These are phyloP conservation scores for Geosmithia flava DNA, from an alignment of 2,329 filamentous ascomycete species.

Conservation along the genomic window DNA sequence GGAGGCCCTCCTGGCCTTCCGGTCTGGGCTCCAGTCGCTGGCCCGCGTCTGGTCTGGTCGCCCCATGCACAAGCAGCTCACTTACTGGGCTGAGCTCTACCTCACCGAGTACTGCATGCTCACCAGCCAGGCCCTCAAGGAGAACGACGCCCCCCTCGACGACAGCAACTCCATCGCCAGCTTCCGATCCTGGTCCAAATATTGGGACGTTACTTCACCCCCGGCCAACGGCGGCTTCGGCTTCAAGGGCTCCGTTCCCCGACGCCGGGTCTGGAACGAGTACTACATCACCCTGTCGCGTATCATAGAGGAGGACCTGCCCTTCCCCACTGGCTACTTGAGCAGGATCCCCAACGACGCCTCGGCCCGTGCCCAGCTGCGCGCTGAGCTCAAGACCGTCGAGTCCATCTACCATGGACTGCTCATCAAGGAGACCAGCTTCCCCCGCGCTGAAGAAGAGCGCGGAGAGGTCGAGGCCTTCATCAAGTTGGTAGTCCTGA, in stretches of 20 bases:
- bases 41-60: constrained; percentile 36
- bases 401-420: constrained; percentile 71
- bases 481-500: constrained; percentile 65
- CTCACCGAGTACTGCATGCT: constrained; percentile 65
- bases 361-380: constrained; percentile 51
- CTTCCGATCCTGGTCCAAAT: constrained; percentile 57
- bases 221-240: constrained; percentile 40
- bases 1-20: constrained; percentile 56
- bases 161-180: constrained; percentile 41
- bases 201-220: constrained; percentile 43
- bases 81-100: constrained; percentile 68
- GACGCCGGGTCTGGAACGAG: constrained; percentile 66
- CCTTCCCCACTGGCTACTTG: constrained; percentile 40
- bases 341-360: constrained; percentile 28
- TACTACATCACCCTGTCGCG: constrained; percentile 73
- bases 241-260: constrained; percentile 45
- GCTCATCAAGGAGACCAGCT: constrained; percentile 65
- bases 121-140: constrained; percentile 45
- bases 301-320: constrained; percentile 56
- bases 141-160: constrained; percentile 33
- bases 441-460: constrained; percentile 71
- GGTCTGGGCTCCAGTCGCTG: constrained; percentile 53
- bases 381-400: constrained; percentile 65
- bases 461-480: constrained; percentile 74
- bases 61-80: constrained; percentile 49